Conservation (phyloP, 225 moss, liverwort and hornwort species). For the Physcomitrium patens region DNA sequence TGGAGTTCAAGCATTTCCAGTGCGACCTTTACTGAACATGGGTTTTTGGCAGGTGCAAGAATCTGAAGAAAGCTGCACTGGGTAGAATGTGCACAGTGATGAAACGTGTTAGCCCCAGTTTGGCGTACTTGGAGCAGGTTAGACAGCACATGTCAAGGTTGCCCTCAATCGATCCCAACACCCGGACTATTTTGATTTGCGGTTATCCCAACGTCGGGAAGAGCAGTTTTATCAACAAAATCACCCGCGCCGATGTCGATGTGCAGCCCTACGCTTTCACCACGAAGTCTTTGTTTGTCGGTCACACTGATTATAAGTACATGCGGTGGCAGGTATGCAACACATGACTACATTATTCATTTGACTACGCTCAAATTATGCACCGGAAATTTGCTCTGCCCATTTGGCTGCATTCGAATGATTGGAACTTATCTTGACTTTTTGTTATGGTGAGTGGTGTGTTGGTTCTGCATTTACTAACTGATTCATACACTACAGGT, state of each 20-base stretch:
- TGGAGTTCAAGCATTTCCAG: no score
- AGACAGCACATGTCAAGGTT: conserved; percentile 98
- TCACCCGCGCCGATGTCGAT: conserved; percentile 94
- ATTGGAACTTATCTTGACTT: neutral
- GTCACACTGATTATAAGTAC: conserved; percentile 99
- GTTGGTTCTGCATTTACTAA: neutral
- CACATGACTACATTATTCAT: neutral
- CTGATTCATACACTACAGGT: conserved; percentile 44
- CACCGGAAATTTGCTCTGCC: neutral
- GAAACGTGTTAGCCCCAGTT: conserved; percentile 86
- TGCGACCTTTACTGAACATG: neutral
- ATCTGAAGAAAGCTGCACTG: conserved; percentile 92
- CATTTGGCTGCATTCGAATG: neutral
- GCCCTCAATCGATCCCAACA: conserved; percentile 95
- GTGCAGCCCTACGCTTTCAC: conserved; percentile 99
- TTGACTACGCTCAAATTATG: neutral
- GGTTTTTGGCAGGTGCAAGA: conserved; percentile 74
- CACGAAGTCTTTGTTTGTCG: conserved; percentile 95
- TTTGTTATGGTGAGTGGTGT: neutral
- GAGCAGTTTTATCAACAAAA: conserved; percentile 99
- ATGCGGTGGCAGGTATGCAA: conserved; percentile 83
- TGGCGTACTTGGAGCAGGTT: conserved; percentile 96
- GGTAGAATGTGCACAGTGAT: conserved; percentile 95
- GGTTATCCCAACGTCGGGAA: conserved; percentile 98
- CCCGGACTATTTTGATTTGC: conserved; percentile 90